Evolutionary conservation across 1,284 basidiomycete genomes (phyloP), one percentile per base, ranked within the genome.

Genomic region (Pseudozyma pruni): DNA sequence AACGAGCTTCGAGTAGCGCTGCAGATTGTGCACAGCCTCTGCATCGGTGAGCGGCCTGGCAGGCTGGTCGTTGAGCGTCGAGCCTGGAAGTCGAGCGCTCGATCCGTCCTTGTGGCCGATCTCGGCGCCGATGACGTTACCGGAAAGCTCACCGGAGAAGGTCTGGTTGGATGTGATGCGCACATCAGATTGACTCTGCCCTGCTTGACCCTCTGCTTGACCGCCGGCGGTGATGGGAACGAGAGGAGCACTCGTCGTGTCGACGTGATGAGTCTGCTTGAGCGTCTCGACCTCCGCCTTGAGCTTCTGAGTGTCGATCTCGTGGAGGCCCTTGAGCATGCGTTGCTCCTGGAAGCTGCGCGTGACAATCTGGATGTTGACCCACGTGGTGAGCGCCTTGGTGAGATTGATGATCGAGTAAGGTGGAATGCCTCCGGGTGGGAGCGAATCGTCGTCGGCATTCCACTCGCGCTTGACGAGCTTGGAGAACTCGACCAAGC

Each of bases 401-500:
- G 72, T 74, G 38, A 78, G 58, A 20, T 51, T 53, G n/a, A 76
- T 40, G 35, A 68, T 62, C 14, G 68, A 72, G 52, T 77, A 79
- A 4, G 49, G 62, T 4, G 78, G 78, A 16, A 79, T 72, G 14
- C 78, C 78, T 4, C 78, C 78, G 1, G 78, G 78, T 0, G 78
- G 78, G 3, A 79, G 60, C 32, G 49, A 56, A 32, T 75, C 75
- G 41, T 68, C 66, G 20, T 67, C 38, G 9, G 59, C 58, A 32
- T 63, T 67, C 78, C 78, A 79, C 22, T 78, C 75, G 39, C 76
- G 67, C 56, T 75, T 67, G 39, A 79, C 72, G 9, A 79, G 64
- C 47, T 57, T 58, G 11, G 44, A 42, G 46, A 79, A 79, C 33
- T 76, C 70, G 23, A 49, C 7, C 31, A 78, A 41, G 33, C 63